Conservation (phyloP, 2,329 filamentous ascomycete genomes). For the Plenodomus biglobosus region DNA sequence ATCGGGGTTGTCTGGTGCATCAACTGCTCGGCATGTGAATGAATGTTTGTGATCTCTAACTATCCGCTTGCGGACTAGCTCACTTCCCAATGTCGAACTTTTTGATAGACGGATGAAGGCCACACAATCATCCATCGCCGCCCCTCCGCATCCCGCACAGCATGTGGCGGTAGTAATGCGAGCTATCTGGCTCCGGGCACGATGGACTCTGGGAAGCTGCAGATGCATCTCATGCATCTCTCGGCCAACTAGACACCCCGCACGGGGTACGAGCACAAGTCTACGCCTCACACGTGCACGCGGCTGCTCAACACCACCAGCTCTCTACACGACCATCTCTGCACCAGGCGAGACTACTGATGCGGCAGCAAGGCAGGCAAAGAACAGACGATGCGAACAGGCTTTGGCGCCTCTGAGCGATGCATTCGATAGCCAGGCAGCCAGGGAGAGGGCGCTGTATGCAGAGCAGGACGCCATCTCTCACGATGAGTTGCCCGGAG, state of each 20-base stretch:
- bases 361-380: constrained; percentile 56
- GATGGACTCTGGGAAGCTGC: constrained; percentile 62
- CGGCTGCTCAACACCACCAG: constrained; percentile 61
- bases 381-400: constrained; percentile 62
- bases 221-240: constrained; percentile 64
- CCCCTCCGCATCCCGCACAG: constrained; percentile 23
- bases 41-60: too few relatives aligned
- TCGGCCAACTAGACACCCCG: constrained; percentile 51
- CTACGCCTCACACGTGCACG: constrained; percentile 55
- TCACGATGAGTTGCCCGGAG: constrained; percentile 16
- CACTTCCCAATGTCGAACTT: too few relatives aligned
- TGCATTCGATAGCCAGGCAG: neutral
- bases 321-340: constrained; percentile 68
- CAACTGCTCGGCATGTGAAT: too few relatives aligned
- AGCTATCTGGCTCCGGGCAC: constrained; percentile 67
- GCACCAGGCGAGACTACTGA: constrained; percentile 66
- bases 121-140: constrained; percentile 19
- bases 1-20: too few relatives aligned
- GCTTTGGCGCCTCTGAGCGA: constrained; percentile 52
- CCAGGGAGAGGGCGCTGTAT: neutral
- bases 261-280: constrained; percentile 55
- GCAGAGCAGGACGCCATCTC: constrained; percentile 2
- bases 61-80: too few relatives aligned
- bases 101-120: too few relatives aligned
- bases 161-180: constrained; percentile 60